A percentile compares a stretch with the other conserved stretches of the same genome.
Conservation (phyloP, 176 grass and related monocot species). For the Miscanthus lutarioriparius region DNA sequence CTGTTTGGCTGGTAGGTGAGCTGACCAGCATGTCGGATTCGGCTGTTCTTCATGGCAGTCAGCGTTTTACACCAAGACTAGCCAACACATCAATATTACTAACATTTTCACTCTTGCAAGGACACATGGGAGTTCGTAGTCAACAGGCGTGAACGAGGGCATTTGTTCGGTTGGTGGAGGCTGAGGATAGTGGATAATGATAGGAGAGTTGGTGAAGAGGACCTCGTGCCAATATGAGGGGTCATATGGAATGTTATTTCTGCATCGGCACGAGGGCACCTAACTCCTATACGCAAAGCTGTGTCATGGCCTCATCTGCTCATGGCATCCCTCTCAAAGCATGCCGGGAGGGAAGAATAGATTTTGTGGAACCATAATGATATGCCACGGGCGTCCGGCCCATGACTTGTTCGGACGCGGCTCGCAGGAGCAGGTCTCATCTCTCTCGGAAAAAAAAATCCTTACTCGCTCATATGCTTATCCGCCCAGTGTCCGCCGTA, state of each 20-base stretch:
- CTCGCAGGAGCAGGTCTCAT: no score
- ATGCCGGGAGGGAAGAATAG: background rate
- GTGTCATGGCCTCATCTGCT: background rate
- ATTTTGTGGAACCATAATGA: no score
- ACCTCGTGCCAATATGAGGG: background rate
- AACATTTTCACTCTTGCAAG: background rate
- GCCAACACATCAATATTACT: background rate
- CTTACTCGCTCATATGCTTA: no score
- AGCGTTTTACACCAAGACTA: background rate
- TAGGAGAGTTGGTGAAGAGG: background rate
- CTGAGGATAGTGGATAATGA: background rate
- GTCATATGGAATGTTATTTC: background rate
- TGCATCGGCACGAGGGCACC: background rate
- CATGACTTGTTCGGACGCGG: no score
- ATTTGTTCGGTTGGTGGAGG: conserved; percentile 22
- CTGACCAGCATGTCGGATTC: background rate
- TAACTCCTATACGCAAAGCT: background rate
- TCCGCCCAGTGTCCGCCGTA: no score
- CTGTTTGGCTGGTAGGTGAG: background rate
- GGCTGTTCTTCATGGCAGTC: background rate
- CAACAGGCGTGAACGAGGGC: background rate
- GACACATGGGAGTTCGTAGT: background rate
- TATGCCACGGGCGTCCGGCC: no score
- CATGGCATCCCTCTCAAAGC: background rate
- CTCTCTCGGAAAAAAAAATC: no score